Base-by-base conservation (phyloP, 148 eudicot species). In the Fagopyrum tataricum region DNA sequence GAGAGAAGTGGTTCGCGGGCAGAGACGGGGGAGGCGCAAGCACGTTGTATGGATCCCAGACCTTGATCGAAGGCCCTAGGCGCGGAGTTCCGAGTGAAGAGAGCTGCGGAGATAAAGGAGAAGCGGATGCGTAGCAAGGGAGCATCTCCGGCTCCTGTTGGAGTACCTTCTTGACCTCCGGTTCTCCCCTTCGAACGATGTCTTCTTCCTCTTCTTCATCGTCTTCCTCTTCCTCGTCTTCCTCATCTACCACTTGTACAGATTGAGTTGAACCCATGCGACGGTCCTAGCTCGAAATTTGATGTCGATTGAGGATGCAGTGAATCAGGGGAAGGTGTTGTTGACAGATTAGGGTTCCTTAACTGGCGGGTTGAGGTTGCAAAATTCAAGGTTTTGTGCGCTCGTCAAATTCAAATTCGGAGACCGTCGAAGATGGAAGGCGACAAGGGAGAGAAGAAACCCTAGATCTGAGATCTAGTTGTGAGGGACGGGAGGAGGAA, bases 11-110 rank as follows among this genome's bases (percentile, higher is more conserved):
- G 14, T 64, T n/a, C 20, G 69, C 15, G 4, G 85, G 84, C 10
- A 71, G 78, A 9, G 83, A 85, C 7, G 89, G 87, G 5, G 93
- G 98, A 5, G 95, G 91, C 1, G 93, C 93, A 4, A 95, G 86
- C 1, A 95, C 96, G 26, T 95, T 91, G 78, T 91, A 95, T 6
- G 98, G 98, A 84, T 95, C 98, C 98, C 98, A 95, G 72, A 95
- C 98, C 81, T 95, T 95, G 78, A 95, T 95, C 4, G 97, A 91
- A n/a, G 98, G 97, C 0, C 97, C 97, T 58, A 87, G 82, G 0
- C 98, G 75, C 0, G 98, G 98, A 4, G 98, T 94, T 8, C 98
- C 98, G 69, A 64, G 69, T 18, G 69, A 64, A 43, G 69, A 64
- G 4, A 64, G 69, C 82, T 95, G 98, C 12, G 98, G 98, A 0